Percentiles rank a stretch among this genome's conserved stretches.
These are phyloP conservation scores for Firmiana major DNA, from an alignment of 345 rosid species.

Conservation along the genomic window DNA sequence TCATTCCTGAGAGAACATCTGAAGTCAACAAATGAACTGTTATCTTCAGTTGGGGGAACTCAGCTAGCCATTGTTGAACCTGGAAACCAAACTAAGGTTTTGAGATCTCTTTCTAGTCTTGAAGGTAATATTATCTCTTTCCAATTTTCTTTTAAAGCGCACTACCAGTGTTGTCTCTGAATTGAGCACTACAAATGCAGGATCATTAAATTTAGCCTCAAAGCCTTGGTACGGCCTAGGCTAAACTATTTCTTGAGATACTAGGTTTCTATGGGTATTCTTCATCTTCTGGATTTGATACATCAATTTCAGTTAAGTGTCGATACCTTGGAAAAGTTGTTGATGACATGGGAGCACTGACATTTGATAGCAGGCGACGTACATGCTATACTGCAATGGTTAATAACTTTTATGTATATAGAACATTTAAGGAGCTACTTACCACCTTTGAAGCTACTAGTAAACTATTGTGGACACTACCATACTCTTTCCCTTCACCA, in stretches of 20 bases:
- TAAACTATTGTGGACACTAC: slow-evolving; percentile 79
- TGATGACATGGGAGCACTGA: too few relatives aligned
- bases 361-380: too few relatives aligned
- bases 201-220: slow-evolving; percentile 66
- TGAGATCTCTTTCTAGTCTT: too few relatives aligned
- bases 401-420: too few relatives aligned
- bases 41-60: slow-evolving; percentile 53
- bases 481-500: slow-evolving; percentile 48
- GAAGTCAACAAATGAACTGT: slow-evolving; percentile 50
- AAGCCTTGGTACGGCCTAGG: slow-evolving; percentile 82
- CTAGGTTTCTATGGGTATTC: too few relatives aligned
- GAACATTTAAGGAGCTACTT: too few relatives aligned
- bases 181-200: slow-evolving; percentile 71
- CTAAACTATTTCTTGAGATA: slow-evolving; percentile 77
- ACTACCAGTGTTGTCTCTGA: slow-evolving; percentile 69
- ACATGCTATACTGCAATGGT: too few relatives aligned
- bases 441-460: too few relatives aligned
- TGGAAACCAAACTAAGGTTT: slow-evolving; percentile 45
- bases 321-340: too few relatives aligned
- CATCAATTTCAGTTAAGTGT: too few relatives aligned
- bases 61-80: slow-evolving; percentile 58
- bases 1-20: slow-evolving; percentile 73
- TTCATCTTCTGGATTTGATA: too few relatives aligned
- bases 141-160: slow-evolving; percentile 78
- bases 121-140: slow-evolving; percentile 75